Evolutionary conservation across 495 filamentous ascomycete species (phyloP), one percentile per base, ranked within the genome.

Genomic region (Venustampulla echinocandica): DNA sequence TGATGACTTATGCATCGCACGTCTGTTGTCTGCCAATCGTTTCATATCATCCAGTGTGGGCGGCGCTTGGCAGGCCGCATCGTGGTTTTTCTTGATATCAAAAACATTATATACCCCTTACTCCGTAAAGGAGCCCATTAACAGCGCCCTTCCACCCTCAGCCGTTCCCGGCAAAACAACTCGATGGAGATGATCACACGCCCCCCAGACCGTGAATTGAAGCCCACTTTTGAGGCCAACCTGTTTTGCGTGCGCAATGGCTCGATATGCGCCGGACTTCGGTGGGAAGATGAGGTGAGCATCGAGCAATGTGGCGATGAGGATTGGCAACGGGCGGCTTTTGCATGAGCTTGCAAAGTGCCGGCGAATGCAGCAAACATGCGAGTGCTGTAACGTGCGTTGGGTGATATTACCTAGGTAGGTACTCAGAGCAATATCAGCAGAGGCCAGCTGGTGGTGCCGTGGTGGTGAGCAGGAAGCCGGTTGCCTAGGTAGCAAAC

Each of bases 81-180:
- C 18, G 22, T 40, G 11, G 20, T 17, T 18, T 9, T 4, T 15
- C 18, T 40, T 5, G n/a, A 40, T 40, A 40, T 40, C 37, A 40
- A 40, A 22, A 40, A 20, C 15, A 40, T 21, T 6, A 40, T 40
- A 40, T 40, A 40, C 37, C 37, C 37, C 37, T 19, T n/a, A n/a
- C n/a, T n/a, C n/a, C n/a, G n/a, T n/a, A n/a, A n/a, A n/a, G 6
- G 10, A 40, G 20, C 4, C 37, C 17, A 23, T 17, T 23, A 40
- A 21, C 20, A 35, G 33, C 20, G 7, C 37, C 37, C 20, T 22
- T 9, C 37, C 37, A 40, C 37, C 22, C 20, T 40, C 37, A 40
- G 37, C 37, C 37, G 37, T 7, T n/a, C 20, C 15, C 37, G 37
- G 37, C 15, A 40, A 40, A 40, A 40, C 27, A 30, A 30, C 5